Percentiles rank a stretch among this genome's conserved stretches.
Evolutionary conservation across 768 basidiomycete genomes (phyloP).

Genomic region (Lenzites betulinus): DNA sequence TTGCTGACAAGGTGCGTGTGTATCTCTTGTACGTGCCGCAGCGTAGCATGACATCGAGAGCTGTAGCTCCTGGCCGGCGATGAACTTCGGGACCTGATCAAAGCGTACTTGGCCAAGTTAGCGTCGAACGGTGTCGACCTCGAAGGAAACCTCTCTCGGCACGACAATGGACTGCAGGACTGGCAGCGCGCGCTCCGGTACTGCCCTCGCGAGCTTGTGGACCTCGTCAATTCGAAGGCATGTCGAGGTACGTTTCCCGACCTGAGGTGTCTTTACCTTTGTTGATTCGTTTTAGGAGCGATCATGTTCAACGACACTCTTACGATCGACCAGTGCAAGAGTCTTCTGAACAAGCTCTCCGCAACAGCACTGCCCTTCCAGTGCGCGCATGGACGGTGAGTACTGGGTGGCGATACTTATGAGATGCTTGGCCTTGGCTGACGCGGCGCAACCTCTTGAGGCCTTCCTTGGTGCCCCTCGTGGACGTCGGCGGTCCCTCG

Average conservation of each 20-base stretch:
- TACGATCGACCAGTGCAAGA: constrained; percentile 63
- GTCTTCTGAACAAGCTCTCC: constrained; percentile 67
- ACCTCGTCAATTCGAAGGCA: constrained; percentile 92
- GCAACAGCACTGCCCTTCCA: constrained; percentile 86
- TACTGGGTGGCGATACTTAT: neutral
- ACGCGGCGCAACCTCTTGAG: constrained; percentile 4
- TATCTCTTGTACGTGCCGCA: too few species aligned
- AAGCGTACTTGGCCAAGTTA: constrained; percentile 66
- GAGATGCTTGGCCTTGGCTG: neutral
- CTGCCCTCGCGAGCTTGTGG: constrained; percentile 82
- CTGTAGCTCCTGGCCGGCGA: constrained; percentile 61
- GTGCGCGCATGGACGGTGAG: constrained; percentile 92
- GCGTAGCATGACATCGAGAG: neutral
- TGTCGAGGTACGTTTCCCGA: constrained; percentile 70
- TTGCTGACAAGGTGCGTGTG: constrained; percentile 61
- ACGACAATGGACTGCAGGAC: neutral
- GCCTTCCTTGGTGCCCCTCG: constrained; percentile 26
- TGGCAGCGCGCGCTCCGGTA: constrained; percentile 78
- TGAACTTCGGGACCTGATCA: constrained; percentile 77
- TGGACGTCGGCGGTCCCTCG: constrained; percentile 3
- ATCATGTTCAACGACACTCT: constrained; percentile 96
- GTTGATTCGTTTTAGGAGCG: too few species aligned
- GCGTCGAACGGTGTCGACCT: constrained; percentile 45
- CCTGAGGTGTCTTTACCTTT: too few species aligned
- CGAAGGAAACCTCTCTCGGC: neutral